Conservation (phyloP, 345 rosid species). For the Microcos paniculata region DNA sequence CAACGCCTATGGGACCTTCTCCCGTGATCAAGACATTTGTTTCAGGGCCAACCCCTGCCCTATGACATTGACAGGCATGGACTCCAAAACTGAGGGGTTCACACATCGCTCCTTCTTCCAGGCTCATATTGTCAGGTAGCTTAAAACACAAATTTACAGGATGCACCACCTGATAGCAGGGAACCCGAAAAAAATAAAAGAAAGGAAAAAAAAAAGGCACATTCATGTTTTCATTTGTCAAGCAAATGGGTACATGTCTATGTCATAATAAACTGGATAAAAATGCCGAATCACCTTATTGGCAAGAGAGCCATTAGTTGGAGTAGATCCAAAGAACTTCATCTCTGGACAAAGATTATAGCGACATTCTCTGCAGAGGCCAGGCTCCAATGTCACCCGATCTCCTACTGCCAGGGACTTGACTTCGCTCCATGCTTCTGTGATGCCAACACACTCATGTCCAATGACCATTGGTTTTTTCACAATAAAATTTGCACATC, state of each 20-base stretch:
- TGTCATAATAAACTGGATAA: neutral
- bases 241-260: neutral
- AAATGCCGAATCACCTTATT: conserved; percentile 38
- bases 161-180: conserved; percentile 50
- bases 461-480: conserved; percentile 76
- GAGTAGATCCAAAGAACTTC: conserved; percentile 73
- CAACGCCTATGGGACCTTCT: conserved; percentile 64
- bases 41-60: conserved; percentile 49
- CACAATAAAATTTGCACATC: conserved; percentile 62
- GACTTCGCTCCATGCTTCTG: conserved; percentile 59
- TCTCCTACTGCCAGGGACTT: conserved; percentile 49
- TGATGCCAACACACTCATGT: conserved; percentile 70
- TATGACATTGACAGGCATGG: conserved; percentile 59
- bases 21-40: conserved; percentile 57
- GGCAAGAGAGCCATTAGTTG: conserved; percentile 66
- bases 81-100: conserved; percentile 71
- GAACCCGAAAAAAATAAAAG: no score
- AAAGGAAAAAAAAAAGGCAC: no score
- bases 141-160: conserved; percentile 58
- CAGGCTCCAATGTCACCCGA: conserved; percentile 64
- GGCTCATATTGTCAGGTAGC: conserved; percentile 59
- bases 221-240: neutral
- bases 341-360: conserved; percentile 63
- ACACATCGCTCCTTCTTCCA: conserved; percentile 79
- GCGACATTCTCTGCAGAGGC: conserved; percentile 56